phyloP scores from a whole-genome alignment of 768 basidiomycete species.

The Lactarius sanguifluus region DNA sequence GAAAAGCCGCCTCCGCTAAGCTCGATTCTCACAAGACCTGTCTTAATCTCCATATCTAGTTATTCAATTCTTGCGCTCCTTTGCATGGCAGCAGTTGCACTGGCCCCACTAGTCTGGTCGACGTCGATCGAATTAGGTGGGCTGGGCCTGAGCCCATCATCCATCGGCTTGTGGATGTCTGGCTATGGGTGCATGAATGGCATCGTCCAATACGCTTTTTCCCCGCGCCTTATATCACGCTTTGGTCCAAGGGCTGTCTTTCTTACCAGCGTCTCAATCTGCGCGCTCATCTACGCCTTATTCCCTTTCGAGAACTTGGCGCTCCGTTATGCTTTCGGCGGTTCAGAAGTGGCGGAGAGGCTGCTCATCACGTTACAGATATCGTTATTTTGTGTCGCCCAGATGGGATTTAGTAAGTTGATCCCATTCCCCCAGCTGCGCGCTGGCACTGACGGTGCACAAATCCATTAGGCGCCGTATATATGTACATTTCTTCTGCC shows the following conservation, averaged over 20 bases:
- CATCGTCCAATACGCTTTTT: constrained; percentile 40
- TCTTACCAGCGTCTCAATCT: constrained; percentile 30
- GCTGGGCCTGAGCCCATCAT: constrained; percentile 38
- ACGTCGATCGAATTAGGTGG: constrained; percentile 32
- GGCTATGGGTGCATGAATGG: constrained; percentile 40
- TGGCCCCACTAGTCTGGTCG: constrained; percentile 47
- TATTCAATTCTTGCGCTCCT: constrained; percentile 46
- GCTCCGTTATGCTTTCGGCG: not conserved
- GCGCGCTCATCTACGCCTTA: constrained; percentile 31
- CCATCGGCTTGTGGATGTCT: constrained; percentile 41
- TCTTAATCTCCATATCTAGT: constrained; percentile 45
- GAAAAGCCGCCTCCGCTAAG: constrained; percentile 36
- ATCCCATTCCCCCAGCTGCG: not conserved
- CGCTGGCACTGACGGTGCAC: not conserved
- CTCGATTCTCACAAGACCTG: constrained; percentile 20
- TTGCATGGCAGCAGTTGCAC: constrained; percentile 40
- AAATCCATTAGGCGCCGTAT: constrained; percentile 51
- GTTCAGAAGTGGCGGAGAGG: not conserved
- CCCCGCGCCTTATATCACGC: constrained; percentile 38
- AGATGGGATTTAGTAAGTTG: constrained; percentile 3
- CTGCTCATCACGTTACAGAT: not conserved
- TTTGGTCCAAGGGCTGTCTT: constrained; percentile 40
- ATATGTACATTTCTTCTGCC: constrained; percentile 64
- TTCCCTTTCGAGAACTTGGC: constrained; percentile 32
- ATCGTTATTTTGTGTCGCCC: not conserved